Base-by-base conservation (phyloP, 805 yeast species). In the Ascoidea asiatica region DNA sequence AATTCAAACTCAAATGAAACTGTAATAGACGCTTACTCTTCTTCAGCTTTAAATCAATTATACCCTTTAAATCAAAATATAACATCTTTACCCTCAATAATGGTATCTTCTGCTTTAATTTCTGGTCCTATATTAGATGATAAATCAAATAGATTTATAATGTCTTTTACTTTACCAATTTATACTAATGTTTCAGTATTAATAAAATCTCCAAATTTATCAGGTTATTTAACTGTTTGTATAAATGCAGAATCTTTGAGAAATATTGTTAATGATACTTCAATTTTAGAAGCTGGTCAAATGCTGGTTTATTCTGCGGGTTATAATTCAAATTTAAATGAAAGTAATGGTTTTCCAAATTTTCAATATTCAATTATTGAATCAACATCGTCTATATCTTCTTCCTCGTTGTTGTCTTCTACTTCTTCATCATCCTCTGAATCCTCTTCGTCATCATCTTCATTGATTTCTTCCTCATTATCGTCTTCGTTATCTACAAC, bases 141-240 rank as follows among this genome's bases (percentile, higher is more conserved):
- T 6, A 55, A 57, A 37, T 52, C 65, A 1, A 37, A 33, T 19
- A 47, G 67, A 1, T 80, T 72, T 53, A 71, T 77, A 51, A 65
- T 85, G 70, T 85, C 95, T 0, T 64, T 88, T 61, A 82, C 95
- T 0, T 52, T 86, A 4, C 92, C 95, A 0, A 72, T 88, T 2
- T 79, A 70, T 53, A 73, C 86, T 17, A 81, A 82, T 51, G 69
- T 79, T n/a, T 80, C 94, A 1, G 79, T 84, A 19, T 61, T 79
- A 39, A 61, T 80, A 19, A 62, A 69, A n/a, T 64, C 69, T 15
- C 77, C 81, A 4, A 68, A 72, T 19, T 64, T 84, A 5, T 71
- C 79, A 2, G 95, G 95, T 0, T 88, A 77, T 58, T 53, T 87
- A 38, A 73, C 92, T 0, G 73, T 84, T 15, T 60, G 74, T 1